A percentile compares a stretch with the other conserved stretches of the same genome.
phyloP scores from a whole-genome alignment of 495 filamentous ascomycete species.

The Tuber microsphaerosporum region DNA sequence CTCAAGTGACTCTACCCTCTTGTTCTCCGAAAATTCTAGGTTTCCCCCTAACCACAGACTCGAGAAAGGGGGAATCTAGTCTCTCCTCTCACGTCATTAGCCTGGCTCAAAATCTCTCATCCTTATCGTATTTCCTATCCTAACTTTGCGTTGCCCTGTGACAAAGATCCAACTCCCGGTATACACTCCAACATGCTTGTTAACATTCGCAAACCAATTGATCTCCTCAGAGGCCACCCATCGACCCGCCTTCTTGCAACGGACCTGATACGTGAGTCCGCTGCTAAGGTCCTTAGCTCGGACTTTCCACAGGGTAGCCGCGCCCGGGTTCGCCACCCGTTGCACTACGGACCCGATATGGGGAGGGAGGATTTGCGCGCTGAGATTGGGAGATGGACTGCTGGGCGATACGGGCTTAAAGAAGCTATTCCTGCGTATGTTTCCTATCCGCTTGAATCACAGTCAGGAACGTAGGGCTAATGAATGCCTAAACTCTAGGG shows the following conservation, averaged over 20 bases:
- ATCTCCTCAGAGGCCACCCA: conserved; percentile 40
- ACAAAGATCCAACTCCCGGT: background rate
- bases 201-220: conserved; percentile 14
- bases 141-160: background rate
- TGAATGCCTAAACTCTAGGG: conserved; percentile 18
- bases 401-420: conserved; percentile 49
- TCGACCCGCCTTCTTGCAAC: conserved; percentile 56
- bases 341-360: conserved; percentile 71
- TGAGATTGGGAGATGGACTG: conserved; percentile 64
- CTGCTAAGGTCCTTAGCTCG: conserved; percentile 52
- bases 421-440: conserved; percentile 26
- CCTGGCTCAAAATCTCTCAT: background rate
- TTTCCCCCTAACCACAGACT: background rate
- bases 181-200: background rate
- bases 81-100: background rate
- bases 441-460: no score
- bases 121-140: background rate
- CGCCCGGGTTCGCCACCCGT: conserved; percentile 29
- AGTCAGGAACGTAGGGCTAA: conserved; percentile 32
- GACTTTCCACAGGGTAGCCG: conserved; percentile 47
- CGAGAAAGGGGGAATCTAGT: background rate
- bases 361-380: conserved; percentile 62
- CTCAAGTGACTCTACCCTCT: background rate
- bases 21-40: background rate
- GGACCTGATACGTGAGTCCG: conserved; percentile 51